Base-by-base conservation (phyloP, 129 eudicot species). In the Deinandra increscens region DNA sequence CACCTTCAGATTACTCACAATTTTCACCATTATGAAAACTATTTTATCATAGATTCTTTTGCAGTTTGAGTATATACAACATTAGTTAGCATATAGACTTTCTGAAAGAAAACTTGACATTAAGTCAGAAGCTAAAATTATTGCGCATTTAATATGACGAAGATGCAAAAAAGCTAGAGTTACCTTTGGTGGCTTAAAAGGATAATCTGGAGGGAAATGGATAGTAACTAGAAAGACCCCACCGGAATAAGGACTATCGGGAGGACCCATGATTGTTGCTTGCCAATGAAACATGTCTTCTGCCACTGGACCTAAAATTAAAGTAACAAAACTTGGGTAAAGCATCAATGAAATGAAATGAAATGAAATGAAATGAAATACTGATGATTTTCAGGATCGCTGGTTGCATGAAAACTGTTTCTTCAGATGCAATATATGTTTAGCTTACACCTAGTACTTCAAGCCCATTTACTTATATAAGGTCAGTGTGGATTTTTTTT, bases 281-380 rank as follows among this genome's bases (percentile, higher is more conserved):
- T 86, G 91, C 91, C 91, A 86, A 61, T 86, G 92, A 70, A 86
- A 86, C 94, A 85, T 87, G 83, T 87, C 89, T 79, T 87, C 95
- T 41, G 87, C 95, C 63, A 87, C 95, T 37, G 90, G 95, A 72
- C 95, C 95, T 87, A 53, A 49, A 51, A 17, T 42, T 46, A 69
- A 15, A 48, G 29, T 51, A 22, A 51, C 46, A 54, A 75, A 60
- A 48, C n/a, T 48, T 49, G 64, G 4, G 22, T 68, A n/a, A n/a
- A n/a, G n/a, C n/a, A n/a, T n/a, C n/a, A n/a, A n/a, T n/a, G n/a
- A n/a, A n/a, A n/a, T n/a, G n/a, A n/a, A n/a, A n/a, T n/a, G n/a
- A n/a, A n/a, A 69, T 39, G 31, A 58, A 29, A 58, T 36, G 75
- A 49, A 68, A 58, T 69, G 2, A 76, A 10, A n/a, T 50, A 60